Base-by-base conservation (phyloP, 1,284 basidiomycete genomes). In the Ceratobasidium sp. region DNA sequence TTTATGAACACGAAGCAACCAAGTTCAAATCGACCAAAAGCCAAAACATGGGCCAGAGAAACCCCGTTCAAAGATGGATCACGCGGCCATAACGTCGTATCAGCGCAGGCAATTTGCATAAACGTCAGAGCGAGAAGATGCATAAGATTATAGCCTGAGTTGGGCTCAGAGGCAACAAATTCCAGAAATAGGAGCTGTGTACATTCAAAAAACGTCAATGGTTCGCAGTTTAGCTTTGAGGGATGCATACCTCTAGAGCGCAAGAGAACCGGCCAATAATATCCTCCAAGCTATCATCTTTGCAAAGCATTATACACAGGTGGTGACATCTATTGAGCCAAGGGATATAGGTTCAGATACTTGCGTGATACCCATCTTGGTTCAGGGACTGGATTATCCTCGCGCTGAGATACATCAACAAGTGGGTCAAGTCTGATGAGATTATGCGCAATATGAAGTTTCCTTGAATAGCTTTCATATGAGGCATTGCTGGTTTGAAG, bases 51-150 rank as follows among this genome's bases (percentile, higher is more conserved):
- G 3, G 58, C 54, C 7, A 73, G 31, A 15, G 69, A 51, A 20
- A 73, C n/a, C 3, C 35, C 42, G 17, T 23, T 61, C 7, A 28
- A 61, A 20, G 35, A 15, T 2, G 54, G 28, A 45, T 61, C 17
- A 8, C 56, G 54, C 17, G 69, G 69, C 69, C 56, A 73, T 2
- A 73, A 23, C 8, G 58, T 20, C 5, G 69, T 39, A n/a, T 61
- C 42, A 1, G 69, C 54, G 28, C 61, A 73, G 5, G 56, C 58
- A 17, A 49, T 28, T 20, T 73, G 54, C 54, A 73, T 31, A 33
- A 73, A 73, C 3, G 54, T 49, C 0, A 58, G 56, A 31, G 58
- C 35, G 10, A 49, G 49, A 1, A 35, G 15, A 33, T 33, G 37
- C 37, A 73, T 13, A 8, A 73, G n/a, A 15, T n/a, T 13, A 37